These are phyloP conservation scores for Eragrostis tef DNA, from an alignment of 202 grass and related monocot species.

Conservation along the genomic window DNA sequence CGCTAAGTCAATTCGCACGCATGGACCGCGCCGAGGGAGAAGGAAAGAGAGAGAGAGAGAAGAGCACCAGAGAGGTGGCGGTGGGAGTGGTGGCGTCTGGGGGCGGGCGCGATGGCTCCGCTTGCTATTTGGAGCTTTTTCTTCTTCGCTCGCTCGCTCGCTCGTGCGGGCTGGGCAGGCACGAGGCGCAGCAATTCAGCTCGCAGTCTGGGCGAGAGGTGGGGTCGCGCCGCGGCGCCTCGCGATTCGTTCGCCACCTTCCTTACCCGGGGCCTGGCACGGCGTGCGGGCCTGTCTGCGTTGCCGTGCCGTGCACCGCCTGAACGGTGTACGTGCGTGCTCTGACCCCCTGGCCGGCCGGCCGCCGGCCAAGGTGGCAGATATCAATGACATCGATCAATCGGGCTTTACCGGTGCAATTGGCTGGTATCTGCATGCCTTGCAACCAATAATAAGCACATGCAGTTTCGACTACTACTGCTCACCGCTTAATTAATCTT, in stretches of 20 bases:
- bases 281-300: conserved; percentile 6
- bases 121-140: conserved; percentile 37
- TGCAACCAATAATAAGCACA: no score
- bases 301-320: conserved; percentile 39
- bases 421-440: no score
- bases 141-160: no score
- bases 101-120: neutral
- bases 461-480: no score
- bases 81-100: neutral
- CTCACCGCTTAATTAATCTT: neutral
- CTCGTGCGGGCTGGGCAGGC: neutral
- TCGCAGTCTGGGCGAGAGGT: neutral
- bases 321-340: neutral
- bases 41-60: neutral
- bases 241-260: conserved; percentile 22
- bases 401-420: neutral
- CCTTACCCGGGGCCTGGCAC: neutral
- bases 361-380: neutral
- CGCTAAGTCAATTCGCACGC: conserved; percentile 38
- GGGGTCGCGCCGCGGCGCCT: neutral
- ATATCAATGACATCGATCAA: neutral
- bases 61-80: neutral
- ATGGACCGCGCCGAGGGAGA: conserved; percentile 8
- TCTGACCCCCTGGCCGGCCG: neutral
- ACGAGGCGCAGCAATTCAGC: conserved; percentile 43